Evolutionary conservation across 2,329 filamentous ascomycete genomes (phyloP).

Genomic region (Ophiostoma quercus): DNA sequence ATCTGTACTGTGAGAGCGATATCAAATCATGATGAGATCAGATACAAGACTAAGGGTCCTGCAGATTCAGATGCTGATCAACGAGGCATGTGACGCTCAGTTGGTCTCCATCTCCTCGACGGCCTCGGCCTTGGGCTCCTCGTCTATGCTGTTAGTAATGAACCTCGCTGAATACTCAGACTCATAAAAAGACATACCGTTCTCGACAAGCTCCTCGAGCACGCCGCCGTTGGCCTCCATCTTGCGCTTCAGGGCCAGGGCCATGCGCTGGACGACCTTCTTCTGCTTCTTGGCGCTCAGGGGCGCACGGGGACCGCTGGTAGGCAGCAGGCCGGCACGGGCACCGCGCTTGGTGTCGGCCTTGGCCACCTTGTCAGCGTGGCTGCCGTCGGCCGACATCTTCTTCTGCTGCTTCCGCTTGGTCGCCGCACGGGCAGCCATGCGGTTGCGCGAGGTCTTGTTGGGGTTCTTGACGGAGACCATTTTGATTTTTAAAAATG

Average conservation of each 20-base stretch:
- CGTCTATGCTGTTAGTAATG: background rate
- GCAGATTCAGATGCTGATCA: background rate
- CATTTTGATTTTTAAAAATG: slow-evolving; percentile 35
- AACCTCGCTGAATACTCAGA: background rate
- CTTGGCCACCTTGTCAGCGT: slow-evolving; percentile 28
- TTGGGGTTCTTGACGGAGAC: slow-evolving; percentile 56
- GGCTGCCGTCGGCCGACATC: slow-evolving; percentile 34
- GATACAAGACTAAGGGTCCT: background rate
- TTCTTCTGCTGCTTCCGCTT: slow-evolving; percentile 43
- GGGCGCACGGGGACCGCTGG: slow-evolving; percentile 48
- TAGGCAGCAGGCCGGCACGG: slow-evolving; percentile 49
- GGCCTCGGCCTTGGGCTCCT: background rate
- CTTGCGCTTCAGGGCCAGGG: slow-evolving; percentile 49
- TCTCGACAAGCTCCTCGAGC: slow-evolving; percentile 35
- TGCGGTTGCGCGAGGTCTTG: slow-evolving; percentile 50
- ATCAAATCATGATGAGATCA: background rate
- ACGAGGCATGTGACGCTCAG: background rate
- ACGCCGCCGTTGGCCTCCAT: slow-evolving; percentile 42
- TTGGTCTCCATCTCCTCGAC: slow-evolving; percentile 15
- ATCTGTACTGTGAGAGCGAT: background rate
- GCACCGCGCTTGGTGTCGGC: slow-evolving; percentile 46
- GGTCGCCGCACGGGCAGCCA: slow-evolving; percentile 43
- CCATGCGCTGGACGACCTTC: slow-evolving; percentile 52
- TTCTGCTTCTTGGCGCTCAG: slow-evolving; percentile 52
- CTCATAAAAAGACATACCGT: slow-evolving; percentile 15